phyloP scores from a whole-genome alignment of 129 eudicot genomes.

The Oenanthe sinensis region DNA sequence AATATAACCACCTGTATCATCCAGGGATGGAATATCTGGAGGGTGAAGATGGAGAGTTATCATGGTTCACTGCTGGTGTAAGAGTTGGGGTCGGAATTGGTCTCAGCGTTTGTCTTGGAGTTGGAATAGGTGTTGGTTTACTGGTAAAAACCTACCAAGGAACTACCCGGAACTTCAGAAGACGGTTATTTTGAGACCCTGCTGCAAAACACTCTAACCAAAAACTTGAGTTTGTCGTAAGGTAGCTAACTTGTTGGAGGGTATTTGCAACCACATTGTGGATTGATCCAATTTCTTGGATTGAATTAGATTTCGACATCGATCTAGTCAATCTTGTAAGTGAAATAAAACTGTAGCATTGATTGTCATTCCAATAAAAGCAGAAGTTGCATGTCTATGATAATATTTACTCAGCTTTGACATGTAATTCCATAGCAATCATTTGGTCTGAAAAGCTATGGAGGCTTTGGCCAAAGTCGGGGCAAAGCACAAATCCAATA shows the following conservation, averaged over 20 bases:
- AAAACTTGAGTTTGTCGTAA: neutral
- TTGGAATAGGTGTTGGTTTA: conserved; percentile 76
- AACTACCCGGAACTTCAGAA: conserved; percentile 61
- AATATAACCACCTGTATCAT: conserved; percentile 26
- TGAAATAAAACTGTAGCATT: neutral
- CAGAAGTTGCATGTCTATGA: neutral
- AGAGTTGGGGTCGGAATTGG: conserved; percentile 92
- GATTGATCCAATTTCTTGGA: neutral
- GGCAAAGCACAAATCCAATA: neutral
- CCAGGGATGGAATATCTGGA: conserved; percentile 48
- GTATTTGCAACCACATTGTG: neutral
- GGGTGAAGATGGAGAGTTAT: conserved; percentile 80
- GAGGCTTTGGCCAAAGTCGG: neutral
- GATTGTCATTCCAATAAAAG: neutral
- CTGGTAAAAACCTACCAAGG: conserved; percentile 77
- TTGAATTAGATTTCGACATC: neutral
- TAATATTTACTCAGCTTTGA: neutral
- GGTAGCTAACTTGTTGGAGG: neutral
- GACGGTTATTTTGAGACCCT: conserved; percentile 37
- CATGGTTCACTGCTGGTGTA: conserved; percentile 90
- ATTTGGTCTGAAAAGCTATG: neutral
- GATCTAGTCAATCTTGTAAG: neutral
- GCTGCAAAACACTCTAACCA: conserved; percentile 4
- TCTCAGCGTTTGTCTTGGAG: conserved; percentile 61
- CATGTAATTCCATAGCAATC: neutral